These are phyloP conservation scores for Serendipita sp. DNA, from an alignment of 768 basidiomycete genomes.

Conservation along the genomic window DNA sequence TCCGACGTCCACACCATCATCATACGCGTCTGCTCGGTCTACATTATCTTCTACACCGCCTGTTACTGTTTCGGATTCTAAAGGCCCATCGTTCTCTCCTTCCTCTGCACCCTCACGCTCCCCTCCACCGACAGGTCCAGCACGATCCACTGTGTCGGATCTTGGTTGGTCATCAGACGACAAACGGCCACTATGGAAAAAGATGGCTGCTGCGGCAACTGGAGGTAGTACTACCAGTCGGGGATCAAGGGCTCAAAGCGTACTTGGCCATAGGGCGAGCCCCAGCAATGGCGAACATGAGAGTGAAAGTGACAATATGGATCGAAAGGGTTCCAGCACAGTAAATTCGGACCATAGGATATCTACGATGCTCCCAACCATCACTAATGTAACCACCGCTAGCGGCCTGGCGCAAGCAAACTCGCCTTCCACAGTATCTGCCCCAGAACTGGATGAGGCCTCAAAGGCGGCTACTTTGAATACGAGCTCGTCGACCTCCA, in stretches of 20 bases:
- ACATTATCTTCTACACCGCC: background rate
- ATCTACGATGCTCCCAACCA: background rate
- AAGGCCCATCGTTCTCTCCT: background rate
- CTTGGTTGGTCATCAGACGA: background rate
- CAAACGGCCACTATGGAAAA: conserved; percentile 1
- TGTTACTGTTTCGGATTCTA: background rate
- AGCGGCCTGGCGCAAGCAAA: background rate
- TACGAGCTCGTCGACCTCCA: background rate
- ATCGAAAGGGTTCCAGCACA: background rate
- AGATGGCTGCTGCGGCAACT: background rate
- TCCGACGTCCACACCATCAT: background rate
- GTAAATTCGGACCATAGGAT: too few species aligned
- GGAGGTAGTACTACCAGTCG: background rate
- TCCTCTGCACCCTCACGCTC: background rate
- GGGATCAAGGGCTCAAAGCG: background rate
- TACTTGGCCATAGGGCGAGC: background rate
- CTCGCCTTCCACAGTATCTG: background rate
- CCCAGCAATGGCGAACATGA: background rate
- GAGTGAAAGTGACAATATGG: background rate
- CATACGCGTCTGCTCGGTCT: conserved; percentile 4
- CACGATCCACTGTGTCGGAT: background rate
- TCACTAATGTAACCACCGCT: background rate
- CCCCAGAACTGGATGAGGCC: background rate
- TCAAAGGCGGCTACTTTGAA: background rate
- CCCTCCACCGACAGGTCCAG: background rate